Base-by-base conservation (phyloP, 331 rosid species). In the Quercus lobata region DNA sequence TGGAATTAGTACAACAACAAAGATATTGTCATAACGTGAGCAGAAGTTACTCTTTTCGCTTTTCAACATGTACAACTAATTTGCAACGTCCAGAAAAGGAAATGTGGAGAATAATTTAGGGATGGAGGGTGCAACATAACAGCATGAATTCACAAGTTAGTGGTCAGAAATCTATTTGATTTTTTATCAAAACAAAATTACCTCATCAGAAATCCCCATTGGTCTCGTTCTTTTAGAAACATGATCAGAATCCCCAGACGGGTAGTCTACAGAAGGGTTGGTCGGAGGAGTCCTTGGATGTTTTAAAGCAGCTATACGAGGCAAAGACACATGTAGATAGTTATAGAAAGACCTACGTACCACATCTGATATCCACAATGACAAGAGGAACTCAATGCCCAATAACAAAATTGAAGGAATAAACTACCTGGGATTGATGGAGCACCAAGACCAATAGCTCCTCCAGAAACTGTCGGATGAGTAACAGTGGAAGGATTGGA, bases 221-320 rank as follows among this genome's bases (percentile, higher is more conserved):
- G 93, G 91, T 80, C 97, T 90, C 35, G 95, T 83, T 85, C 98
- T 86, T 88, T 93, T 93, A 73, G 97, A 84, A 58, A 90, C 87
- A 60, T 91, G 97, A 79, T 91, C 98, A 57, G 98, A 90, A 78
- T 93, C 98, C 61, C 92, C 98, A 3, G 97, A 86, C 14, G 97
- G 95, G 65, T 93, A 93, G 70, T 93, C 98, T 11, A 87, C 82
- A 57, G 98, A 90, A 82, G 97, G 92, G 72, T 90, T 93, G 66
- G 90, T 90, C 21, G 98, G 93, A 69, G 97, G 97, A 72, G 97
- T 91, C 83, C 98, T 85, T 44, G 97, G 95, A 81, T 90, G 97
- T 83, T 91, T 91, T 87, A 91, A 87, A 75, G 93, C 94, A 86
- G 95, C 98, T 93, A 76, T 27, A 76, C 66, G 68, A 68, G 58